Base-by-base conservation (phyloP, 768 basidiomycete genomes). In the Cystofilobasidium capitatum region DNA sequence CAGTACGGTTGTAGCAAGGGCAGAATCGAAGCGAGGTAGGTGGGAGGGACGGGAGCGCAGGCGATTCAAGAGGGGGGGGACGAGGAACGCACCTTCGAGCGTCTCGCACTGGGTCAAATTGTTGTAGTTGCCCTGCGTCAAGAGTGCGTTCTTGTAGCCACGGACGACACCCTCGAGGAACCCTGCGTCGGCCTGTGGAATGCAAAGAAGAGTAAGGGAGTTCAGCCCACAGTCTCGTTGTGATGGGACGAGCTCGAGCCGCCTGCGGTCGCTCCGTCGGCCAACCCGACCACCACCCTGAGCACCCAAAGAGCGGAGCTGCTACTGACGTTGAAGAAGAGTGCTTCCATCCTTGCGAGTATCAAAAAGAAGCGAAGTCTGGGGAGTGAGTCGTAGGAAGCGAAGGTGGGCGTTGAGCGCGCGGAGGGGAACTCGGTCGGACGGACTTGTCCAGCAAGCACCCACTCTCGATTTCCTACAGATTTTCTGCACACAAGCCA, bases 81-180 rank as follows among this genome's bases (percentile, higher is more conserved):
- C 22, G 24, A 24, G 9, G 65, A 37, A 29, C 81, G 63, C 72
- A 91, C 94, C 94, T 81, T 98, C 96, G 36, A 98, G 83, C 33
- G 85, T 90, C 79, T 99, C 96, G 83, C 96, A 98, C 79, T 99
- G 96, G 5, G 88, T 88, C 76, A 99, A 79, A 79, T 91, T 97
- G 74, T 85, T 82, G 78, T 98, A 99, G 76, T 94, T 90, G 73
- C 81, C 83, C 76, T 91, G 89, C 58, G 85, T 87, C 54, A 99
- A 83, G 69, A 97, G 85, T 33, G 91, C 93, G 54, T 88, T 85
- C 78, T 91, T 94, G 85, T 92, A 97, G 12, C 96, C 96, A 71
- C 94, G 80, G 36, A 81, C 76, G 33, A 81, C 75, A 35, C 79
- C 80, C 64, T 81, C 80, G 44, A 81, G 77, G 75, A 76, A 80